Base-by-base conservation (phyloP, 1,284 basidiomycete species). In the Rhizoctonia solani region DNA sequence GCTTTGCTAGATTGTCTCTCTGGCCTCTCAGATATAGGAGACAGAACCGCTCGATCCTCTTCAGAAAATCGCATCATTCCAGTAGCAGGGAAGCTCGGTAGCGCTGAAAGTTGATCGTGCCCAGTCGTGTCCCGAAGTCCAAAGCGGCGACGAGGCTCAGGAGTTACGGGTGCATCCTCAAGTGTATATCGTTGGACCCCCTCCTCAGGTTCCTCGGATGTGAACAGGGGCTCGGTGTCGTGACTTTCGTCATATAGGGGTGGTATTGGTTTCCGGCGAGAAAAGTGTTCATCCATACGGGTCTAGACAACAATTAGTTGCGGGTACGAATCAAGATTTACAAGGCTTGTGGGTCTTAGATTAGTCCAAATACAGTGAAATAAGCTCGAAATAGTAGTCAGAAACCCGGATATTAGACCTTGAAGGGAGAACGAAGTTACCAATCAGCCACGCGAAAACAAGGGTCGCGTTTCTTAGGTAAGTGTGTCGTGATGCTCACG, bases 1-100 rank as follows among this genome's bases (percentile, higher is more conserved):
- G 63, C 63, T 29, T 46, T 66, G 42, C 63, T 66, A 27, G 63
- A 66, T 37, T 66, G 63, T 21, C 63, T 41, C 32, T 66, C 63
- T 25, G 63, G 63, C 21, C 53, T 27, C 39, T 66, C 63, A 47
- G 63, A 66, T 27, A 66, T 66, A 6, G 63, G 63, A 37, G 63
- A 66, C 53, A 66, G 21, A 19, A 66, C 63, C 34, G 63, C 53
- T n/a, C 63, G 52, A 21, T 66, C 63, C 52, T 66, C 63, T 39
- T 66, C 63, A 32, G 63, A 54, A 54, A 66, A 66, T 14, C 41
- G 52, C n/a, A 54, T 42, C 21, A 55, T 46, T 16, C 29, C 52
- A 37, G 32, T 34, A 4, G 32, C 32, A 34, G 63, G 32, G n/a
- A 53, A 66, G 0, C 39, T 46, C 53, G 41, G 53, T 1, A 54